Percentiles rank a stretch among this genome's conserved stretches.
Conservation (phyloP, 768 basidiomycete genomes). For the Leucosporidium creatinivorum region DNA sequence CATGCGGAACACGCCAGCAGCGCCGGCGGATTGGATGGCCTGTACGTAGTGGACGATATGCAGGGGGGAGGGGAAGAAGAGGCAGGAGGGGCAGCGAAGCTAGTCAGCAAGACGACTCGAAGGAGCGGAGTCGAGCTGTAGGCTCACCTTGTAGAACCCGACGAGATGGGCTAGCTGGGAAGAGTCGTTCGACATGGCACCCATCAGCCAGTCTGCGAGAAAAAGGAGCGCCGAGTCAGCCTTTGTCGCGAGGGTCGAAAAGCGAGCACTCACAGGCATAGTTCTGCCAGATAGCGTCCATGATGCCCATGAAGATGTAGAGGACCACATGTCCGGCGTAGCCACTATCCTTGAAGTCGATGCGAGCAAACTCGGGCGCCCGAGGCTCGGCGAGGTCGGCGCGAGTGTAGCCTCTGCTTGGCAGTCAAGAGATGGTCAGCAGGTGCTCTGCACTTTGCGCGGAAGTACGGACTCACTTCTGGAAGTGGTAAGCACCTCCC, state of each 20-base stretch:
- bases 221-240: not conserved
- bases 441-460: no score
- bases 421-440: no score
- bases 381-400: constrained; percentile 43
- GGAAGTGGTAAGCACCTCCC: constrained; percentile 59
- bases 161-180: constrained; percentile 70
- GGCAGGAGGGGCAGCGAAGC: not conserved
- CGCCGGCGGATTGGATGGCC: constrained; percentile 35
- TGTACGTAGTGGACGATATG: no score
- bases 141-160: constrained; percentile 49
- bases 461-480: constrained; percentile 47
- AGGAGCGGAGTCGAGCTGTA: no score
- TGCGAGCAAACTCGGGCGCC: constrained; percentile 40
- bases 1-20: constrained; percentile 29
- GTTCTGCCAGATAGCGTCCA: constrained; percentile 78
- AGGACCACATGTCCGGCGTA: constrained; percentile 57
- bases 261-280: constrained; percentile 4
- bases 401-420: constrained; percentile 50
- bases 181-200: constrained; percentile 76
- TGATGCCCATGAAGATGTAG: constrained; percentile 53
- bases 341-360: constrained; percentile 55
- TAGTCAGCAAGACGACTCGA: no score
- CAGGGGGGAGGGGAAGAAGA: not conserved
- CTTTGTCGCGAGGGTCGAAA: no score
- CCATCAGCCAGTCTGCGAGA: constrained; percentile 38